Percentiles rank a stretch among this genome's conserved stretches.
Conservation (phyloP, 176 grass and related monocot species). For the Aegilops longissima region DNA sequence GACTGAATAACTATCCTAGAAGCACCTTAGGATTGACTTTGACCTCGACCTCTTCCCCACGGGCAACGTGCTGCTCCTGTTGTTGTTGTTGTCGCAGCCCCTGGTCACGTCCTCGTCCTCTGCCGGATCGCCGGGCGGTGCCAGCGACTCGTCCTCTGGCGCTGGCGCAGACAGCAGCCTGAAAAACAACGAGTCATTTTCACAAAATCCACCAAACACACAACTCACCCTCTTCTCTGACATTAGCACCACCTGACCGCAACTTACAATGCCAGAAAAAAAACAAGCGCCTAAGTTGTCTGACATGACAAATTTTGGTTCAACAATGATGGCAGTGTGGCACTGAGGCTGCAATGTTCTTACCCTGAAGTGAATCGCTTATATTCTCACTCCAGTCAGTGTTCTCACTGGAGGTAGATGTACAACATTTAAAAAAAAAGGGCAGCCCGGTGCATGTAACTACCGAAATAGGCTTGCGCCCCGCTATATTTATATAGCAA, state of each 20-base stretch:
- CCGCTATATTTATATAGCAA: no score
- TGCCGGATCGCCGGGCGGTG: constrained; percentile 1
- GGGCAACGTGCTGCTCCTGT: not conserved
- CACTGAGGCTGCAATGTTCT: not conserved
- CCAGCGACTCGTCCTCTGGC: not conserved
- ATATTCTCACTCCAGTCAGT: not conserved
- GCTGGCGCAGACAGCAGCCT: not conserved
- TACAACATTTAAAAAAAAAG: not conserved
- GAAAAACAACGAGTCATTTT: constrained; percentile 7
- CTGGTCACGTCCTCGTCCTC: constrained; percentile 29
- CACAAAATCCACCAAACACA: not conserved
- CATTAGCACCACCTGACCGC: not conserved
- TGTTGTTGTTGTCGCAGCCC: not conserved
- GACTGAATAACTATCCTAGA: not conserved
- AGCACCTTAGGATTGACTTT: constrained; percentile 36
- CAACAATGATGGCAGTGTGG: not conserved
- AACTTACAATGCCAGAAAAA: not conserved
- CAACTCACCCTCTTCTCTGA: not conserved
- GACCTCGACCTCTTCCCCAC: constrained; percentile 25
- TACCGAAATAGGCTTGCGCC: no score
- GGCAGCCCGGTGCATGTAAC: no score
- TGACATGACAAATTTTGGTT: not conserved
- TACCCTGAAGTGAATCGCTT: not conserved
- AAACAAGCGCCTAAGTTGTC: not conserved
- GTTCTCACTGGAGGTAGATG: not conserved